Conservation (phyloP, 2,329 filamentous ascomycete species). For the Uncinocarpus reesii region DNA sequence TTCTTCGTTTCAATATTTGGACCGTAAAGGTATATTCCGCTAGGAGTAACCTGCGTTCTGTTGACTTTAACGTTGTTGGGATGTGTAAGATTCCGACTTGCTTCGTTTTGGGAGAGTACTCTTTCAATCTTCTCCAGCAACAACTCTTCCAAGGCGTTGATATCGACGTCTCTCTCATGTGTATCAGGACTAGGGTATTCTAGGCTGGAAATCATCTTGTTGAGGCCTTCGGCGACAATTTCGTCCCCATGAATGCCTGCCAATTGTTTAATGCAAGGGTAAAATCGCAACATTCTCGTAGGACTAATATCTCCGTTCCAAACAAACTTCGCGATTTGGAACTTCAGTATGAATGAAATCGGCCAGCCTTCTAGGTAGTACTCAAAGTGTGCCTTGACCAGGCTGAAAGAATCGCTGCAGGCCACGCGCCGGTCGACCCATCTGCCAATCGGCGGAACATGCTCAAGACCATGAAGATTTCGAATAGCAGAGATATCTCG, state of each 20-base stretch:
- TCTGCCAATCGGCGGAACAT: conserved; percentile 18
- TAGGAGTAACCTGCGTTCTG: conserved; percentile 51
- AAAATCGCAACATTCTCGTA: conserved; percentile 33
- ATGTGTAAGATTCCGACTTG: conserved; percentile 1
- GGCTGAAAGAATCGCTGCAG: conserved; percentile 1
- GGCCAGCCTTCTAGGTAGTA: conserved; percentile 16
- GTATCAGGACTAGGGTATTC: conserved; percentile 45
- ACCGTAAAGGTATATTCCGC: conserved; percentile 41
- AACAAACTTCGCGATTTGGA: conserved; percentile 54
- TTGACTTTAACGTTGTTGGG: conserved; percentile 44
- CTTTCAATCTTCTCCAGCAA: conserved; percentile 6
- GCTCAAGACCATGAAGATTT: conserved; percentile 19
- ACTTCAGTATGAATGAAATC: conserved; percentile 47
- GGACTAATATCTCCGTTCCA: conserved; percentile 55
- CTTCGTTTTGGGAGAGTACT: background rate
- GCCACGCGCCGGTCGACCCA: conserved; percentile 18
- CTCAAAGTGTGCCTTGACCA: conserved; percentile 13
- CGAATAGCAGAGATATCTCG: conserved; percentile 23
- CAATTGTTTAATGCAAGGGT: conserved; percentile 34
- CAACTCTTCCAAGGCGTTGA: conserved; percentile 36
- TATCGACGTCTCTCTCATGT: conserved; percentile 36
- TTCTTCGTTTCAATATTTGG: conserved; percentile 55
- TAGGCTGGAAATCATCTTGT: conserved; percentile 44
- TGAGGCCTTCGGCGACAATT: conserved; percentile 40
- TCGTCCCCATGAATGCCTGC: conserved; percentile 7